Percentiles rank a stretch among this genome's conserved stretches.
phyloP scores from a whole-genome alignment of 1,284 basidiomycete genomes.

The Papiliotrema laurentii region DNA sequence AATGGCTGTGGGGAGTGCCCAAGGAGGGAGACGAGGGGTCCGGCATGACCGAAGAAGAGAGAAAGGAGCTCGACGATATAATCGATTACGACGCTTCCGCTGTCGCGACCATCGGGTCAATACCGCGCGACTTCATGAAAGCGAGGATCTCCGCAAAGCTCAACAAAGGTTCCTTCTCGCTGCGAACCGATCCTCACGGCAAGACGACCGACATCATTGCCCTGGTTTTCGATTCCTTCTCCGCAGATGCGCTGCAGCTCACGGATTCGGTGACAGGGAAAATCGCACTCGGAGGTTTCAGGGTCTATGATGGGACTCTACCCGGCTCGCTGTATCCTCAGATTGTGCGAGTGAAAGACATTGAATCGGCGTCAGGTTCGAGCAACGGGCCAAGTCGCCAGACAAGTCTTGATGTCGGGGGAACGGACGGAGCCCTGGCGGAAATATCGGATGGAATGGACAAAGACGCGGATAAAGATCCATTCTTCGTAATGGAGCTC shows the following conservation, averaged over 20 bases:
- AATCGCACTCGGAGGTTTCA: slow-evolving; percentile 79
- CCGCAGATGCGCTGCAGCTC: slow-evolving; percentile 79
- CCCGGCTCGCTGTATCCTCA: slow-evolving; percentile 77
- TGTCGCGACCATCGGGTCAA: slow-evolving; percentile 58
- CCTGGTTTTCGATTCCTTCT: slow-evolving; percentile 82
- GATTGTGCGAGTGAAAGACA: slow-evolving; percentile 84
- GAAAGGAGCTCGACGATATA: slow-evolving; percentile 86
- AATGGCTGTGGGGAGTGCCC: slow-evolving; percentile 77
- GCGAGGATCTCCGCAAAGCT: slow-evolving; percentile 71
- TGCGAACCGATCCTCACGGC: slow-evolving; percentile 67
- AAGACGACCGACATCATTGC: slow-evolving; percentile 69
- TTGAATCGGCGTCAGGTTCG: slow-evolving; percentile 29
- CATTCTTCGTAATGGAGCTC: slow-evolving; percentile 90
- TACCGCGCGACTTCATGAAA: slow-evolving; percentile 78
- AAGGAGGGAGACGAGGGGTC: slow-evolving; percentile 26
- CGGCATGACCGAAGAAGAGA: slow-evolving; percentile 74
- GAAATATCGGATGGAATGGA: slow-evolving; percentile 39
- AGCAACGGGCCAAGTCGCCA: slow-evolving; percentile 23
- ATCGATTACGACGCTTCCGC: slow-evolving; percentile 88
- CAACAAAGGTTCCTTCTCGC: slow-evolving; percentile 78
- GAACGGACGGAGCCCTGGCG: slow-evolving; percentile 28
- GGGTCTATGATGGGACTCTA: slow-evolving; percentile 89
- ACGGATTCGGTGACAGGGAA: slow-evolving; percentile 80
- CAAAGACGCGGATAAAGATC: slow-evolving; percentile 51
- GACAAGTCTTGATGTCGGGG: slow-evolving; percentile 25